Conservation (phyloP, 2,329 filamentous ascomycete species). For the Onygena corvina region DNA sequence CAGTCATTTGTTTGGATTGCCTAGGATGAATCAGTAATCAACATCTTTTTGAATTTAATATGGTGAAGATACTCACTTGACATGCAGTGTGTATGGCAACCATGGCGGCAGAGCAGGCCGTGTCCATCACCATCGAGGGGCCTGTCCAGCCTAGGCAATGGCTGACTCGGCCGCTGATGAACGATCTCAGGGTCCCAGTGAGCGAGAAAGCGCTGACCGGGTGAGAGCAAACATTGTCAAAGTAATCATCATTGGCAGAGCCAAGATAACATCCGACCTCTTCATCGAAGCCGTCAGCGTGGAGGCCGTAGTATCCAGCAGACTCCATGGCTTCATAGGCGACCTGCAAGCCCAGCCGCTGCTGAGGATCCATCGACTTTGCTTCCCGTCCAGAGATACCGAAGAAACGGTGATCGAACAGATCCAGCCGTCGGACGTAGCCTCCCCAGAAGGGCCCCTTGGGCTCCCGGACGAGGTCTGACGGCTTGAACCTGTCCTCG, state of each 20-base stretch:
- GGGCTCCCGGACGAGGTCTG: constrained; percentile 11
- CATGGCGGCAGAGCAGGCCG: constrained; percentile 21
- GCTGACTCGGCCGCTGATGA: constrained; percentile 22
- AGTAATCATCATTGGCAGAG: constrained; percentile 3
- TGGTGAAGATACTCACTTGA: constrained; percentile 23
- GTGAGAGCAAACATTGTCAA: constrained; percentile 7
- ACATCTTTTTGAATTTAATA: constrained; percentile 26
- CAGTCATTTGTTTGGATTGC: constrained; percentile 15
- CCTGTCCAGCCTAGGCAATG: constrained; percentile 22
- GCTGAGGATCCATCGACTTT: constrained; percentile 18
- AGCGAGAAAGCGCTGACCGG: constrained; percentile 12
- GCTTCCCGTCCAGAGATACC: constrained; percentile 14
- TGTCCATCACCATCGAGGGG: constrained; percentile 21
- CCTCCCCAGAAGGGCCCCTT: constrained; percentile 4
- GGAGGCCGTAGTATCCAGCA: constrained; percentile 8
- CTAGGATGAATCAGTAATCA: constrained; percentile 32
- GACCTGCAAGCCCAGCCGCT: constrained; percentile 16
- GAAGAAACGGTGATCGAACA: constrained; percentile 24
- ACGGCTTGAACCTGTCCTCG: not conserved
- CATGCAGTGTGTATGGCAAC: constrained; percentile 23
- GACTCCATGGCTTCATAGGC: constrained; percentile 14
- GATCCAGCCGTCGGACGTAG: constrained; percentile 17
- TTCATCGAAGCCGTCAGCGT: constrained; percentile 5
- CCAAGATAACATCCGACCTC: constrained; percentile 14
- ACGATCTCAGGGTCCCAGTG: constrained; percentile 17